A percentile compares a stretch with the other conserved stretches of the same genome.
Evolutionary conservation across 345 rosid genomes (phyloP).

Genomic region (Lumnitzera littorea): DNA sequence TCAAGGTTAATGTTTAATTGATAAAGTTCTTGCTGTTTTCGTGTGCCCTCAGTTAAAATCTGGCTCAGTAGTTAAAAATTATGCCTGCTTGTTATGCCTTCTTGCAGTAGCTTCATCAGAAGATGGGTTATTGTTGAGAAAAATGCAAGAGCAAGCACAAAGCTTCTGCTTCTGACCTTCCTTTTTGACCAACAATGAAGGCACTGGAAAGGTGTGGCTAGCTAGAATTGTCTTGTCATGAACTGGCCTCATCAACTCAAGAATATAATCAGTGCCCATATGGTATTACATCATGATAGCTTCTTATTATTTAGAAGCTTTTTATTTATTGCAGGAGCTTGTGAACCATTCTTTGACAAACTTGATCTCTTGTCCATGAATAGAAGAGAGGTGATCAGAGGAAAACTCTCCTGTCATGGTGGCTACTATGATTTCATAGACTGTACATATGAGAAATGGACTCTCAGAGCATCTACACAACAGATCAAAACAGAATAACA

Average conservation of each 20-base stretch:
- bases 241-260: background rate
- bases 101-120: conserved; percentile 66
- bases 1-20: conserved; percentile 39
- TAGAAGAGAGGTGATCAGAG: conserved; percentile 64
- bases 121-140: conserved; percentile 80
- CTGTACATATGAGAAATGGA: conserved; percentile 95
- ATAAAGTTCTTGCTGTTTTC: background rate
- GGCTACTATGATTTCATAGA: conserved; percentile 79
- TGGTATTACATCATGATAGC: background rate
- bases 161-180: conserved; percentile 51
- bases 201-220: conserved; percentile 83
- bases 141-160: conserved; percentile 67
- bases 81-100: background rate
- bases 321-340: conserved; percentile 43
- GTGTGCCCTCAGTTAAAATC: background rate
- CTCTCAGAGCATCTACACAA: conserved; percentile 51
- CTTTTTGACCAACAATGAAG: conserved; percentile 74
- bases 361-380: conserved; percentile 89
- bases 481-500: conserved; percentile 26
- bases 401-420: conserved; percentile 63
- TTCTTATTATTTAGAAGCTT: background rate
- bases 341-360: conserved; percentile 59
- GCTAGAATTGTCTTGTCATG: background rate
- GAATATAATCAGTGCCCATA: background rate
- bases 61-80: too few relatives aligned